These are phyloP conservation scores for Metschnikowia henanensis DNA, from an alignment of 805 yeast species.

Conservation along the genomic window DNA sequence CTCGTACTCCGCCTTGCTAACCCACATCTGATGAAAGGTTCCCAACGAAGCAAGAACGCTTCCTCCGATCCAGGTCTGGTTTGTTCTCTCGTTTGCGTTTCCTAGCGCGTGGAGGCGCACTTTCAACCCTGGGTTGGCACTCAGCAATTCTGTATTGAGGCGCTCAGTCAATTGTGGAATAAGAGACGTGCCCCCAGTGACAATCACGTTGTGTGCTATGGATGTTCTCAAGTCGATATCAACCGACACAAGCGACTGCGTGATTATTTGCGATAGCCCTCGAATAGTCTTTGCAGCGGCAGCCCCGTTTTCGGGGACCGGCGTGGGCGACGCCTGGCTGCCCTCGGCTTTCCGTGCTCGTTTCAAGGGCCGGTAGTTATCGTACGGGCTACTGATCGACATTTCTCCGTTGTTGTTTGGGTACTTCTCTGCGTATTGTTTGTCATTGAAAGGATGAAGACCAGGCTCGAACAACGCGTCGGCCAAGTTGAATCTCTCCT, in stretches of 20 bases:
- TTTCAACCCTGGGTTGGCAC: constrained; percentile 99
- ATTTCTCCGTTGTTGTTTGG: constrained; percentile 53
- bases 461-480: constrained; percentile 98
- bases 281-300: constrained; percentile 68
- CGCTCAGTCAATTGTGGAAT: constrained; percentile 99
- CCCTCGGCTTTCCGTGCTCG: constrained; percentile 50
- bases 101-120: constrained; percentile 99
- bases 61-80: constrained; percentile 99
- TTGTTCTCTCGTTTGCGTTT: constrained; percentile 85
- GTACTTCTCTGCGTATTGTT: constrained; percentile 25
- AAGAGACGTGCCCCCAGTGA: constrained; percentile 99
- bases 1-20: constrained; percentile 99
- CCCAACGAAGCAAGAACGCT: constrained; percentile 97
- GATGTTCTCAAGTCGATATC: constrained; percentile 99
- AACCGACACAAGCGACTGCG: constrained; percentile 96
- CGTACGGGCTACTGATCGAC: constrained; percentile 43
- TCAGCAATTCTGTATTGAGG: constrained; percentile 99
- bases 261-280: constrained; percentile 98
- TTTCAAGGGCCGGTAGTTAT: constrained; percentile 75
- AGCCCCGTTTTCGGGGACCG: constrained; percentile 64
- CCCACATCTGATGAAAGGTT: constrained; percentile 99
- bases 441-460: constrained; percentile 35
- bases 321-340: constrained; percentile 28
- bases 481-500: constrained; percentile 99
- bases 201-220: constrained; percentile 97